Evolutionary conservation across 441 rosid species (phyloP), one percentile per base, ranked within the genome.

Genomic region (Euphorbia corollata): DNA sequence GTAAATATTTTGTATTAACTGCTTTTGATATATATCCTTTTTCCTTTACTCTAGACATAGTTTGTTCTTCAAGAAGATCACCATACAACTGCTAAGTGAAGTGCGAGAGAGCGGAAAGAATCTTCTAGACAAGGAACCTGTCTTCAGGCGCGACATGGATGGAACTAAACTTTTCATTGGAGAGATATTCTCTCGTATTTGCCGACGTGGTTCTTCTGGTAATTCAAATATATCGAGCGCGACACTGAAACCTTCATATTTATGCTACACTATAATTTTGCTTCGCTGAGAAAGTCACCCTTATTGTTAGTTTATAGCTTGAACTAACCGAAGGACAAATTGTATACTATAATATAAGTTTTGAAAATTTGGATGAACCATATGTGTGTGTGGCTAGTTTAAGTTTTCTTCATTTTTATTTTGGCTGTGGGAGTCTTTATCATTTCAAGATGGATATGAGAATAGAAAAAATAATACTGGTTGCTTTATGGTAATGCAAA

Each of bases 151-250:
- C 75, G 77, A 63, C 59, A 62, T 73, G 67, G 77, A 77, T 74
- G 75, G 82, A 38, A 65, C 70, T 68, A 69, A 84, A 63, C 73
- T 79, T 66, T 91, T 94, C 80, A 70, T 76, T 4, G 98, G 92
- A 70, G 91, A 87, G 71, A 83, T 67, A 47, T 88, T 91, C 79
- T 81, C 92, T 73, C 95, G 90, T 70, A 87, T 91, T 61, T 88
- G 92, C 77, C 85, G 98, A 58, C 98, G 99, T 41, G 99, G 99
- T 63, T 87, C 86, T 80, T 80, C 96, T 83, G 99, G 99, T 94
- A 79, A 66, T 51, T 71, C 51, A 69, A 69, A 47, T 63, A 15
- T 74, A 61, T 70, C 20, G 39, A 71, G 56, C 41, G 36, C 50
- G 62, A 19, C 34, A 54, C 19, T 30, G 47, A 55, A 24, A 48